Base-by-base conservation (phyloP, 768 basidiomycete genomes). In the Butyriboletus loyo region DNA sequence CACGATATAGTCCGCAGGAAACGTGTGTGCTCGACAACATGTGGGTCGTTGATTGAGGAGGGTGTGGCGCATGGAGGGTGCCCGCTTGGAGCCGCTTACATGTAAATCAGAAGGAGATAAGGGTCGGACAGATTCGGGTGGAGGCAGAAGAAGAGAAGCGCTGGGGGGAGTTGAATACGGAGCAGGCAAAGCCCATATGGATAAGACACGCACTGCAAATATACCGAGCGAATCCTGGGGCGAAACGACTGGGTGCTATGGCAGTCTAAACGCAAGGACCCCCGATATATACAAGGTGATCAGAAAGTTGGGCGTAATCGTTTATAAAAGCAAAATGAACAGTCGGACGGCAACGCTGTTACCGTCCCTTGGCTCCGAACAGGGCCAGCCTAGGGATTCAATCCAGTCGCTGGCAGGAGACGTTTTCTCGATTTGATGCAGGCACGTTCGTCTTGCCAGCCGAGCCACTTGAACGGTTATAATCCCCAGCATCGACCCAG, bases 401-500 rank as follows among this genome's bases (percentile, higher is more conserved):
- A n/a, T n/a, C 60, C 50, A 53, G 59, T 37, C 44, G 38, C 3
- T 37, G 36, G 35, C 50, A 35, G 53, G 27, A 34, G 47, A n/a
- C 49, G 53, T 39, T 50, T 50, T 22, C 43, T 52, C 49, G 54
- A 47, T 53, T 62, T 56, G 61, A 71, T 69, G 68, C 69, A 71
- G 36, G 59, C 68, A 69, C 68, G 68, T 69, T 69, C 68, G 67
- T 65, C 69, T 15, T 55, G 46, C 53, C 61, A 62, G 39, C 50
- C 52, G 45, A 59, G 53, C 32, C 48, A 58, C 28, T 45, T 57
- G 43, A 53, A 34, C 56, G 43, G 47, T 58, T 58, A 66, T 62
- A 62, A 49, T 11, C 50, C 50, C 42, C 57, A 46, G 7, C 63
- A 59, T 38, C 52, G 62, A 17, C 48, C 46, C 28, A 58, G 43